A percentile compares a stretch with the other conserved stretches of the same genome.
These are phyloP conservation scores for Knoxdaviesia proteae DNA, from an alignment of 2,329 filamentous ascomycete species.

Conservation along the genomic window DNA sequence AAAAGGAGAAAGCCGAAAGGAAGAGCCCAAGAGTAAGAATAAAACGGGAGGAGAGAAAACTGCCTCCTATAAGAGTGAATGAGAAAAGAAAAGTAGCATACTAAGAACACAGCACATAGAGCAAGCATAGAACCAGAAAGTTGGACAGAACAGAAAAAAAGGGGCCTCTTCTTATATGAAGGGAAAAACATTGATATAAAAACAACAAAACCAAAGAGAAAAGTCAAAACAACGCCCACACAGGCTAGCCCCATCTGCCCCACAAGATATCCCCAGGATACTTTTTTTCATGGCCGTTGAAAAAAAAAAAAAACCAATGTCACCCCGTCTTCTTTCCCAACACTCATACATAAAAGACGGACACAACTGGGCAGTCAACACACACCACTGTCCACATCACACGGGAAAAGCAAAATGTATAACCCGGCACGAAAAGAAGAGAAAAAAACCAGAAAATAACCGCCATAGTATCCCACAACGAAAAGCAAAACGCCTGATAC, in stretches of 20 bases:
- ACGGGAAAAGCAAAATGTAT: conserved; percentile 3
- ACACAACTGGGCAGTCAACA: too few species aligned
- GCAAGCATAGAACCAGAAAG: neutral
- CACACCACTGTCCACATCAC: too few species aligned
- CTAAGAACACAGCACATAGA: neutral
- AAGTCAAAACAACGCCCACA: too few species aligned
- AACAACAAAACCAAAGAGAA: too few species aligned
- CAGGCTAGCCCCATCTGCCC: too few species aligned
- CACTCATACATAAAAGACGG: too few species aligned
- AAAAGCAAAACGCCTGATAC: conserved; percentile 14
- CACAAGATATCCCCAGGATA: too few species aligned
- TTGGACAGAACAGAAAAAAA: neutral
- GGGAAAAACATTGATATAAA: too few species aligned
- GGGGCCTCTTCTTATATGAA: neutral
- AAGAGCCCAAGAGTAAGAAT: neutral
- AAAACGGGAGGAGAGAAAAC: neutral
- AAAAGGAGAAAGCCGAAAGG: neutral
- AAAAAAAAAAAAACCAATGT: too few species aligned
- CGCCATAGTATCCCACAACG: conserved; percentile 1
- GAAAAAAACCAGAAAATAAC: conserved; percentile 6
- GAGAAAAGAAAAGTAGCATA: neutral
- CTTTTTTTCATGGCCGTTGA: too few species aligned
- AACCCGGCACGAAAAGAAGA: conserved; percentile 1
- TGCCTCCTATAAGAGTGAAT: neutral
- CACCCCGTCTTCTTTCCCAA: too few species aligned